These are phyloP conservation scores for Mucor saturninus DNA, from an alignment of 371 early-diverging fungal genomes.

Conservation along the genomic window DNA sequence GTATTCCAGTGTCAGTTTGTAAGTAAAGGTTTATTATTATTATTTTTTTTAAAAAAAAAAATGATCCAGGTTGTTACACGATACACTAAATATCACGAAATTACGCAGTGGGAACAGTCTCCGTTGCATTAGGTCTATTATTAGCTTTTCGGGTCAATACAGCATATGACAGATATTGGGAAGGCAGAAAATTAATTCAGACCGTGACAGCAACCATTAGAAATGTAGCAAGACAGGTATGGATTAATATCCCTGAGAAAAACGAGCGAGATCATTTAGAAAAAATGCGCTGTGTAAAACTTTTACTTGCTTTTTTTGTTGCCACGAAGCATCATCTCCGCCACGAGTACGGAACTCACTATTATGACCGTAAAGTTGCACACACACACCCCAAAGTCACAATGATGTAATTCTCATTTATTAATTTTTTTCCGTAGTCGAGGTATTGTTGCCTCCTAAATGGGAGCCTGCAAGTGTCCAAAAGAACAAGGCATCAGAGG, in stretches of 20 bases:
- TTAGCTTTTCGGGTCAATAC: slow-evolving; percentile 83
- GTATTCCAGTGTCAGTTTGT: slow-evolving; percentile 48
- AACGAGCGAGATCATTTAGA: slow-evolving; percentile 56
- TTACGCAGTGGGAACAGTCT: slow-evolving; percentile 23
- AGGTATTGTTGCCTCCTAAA: slow-evolving; percentile 50
- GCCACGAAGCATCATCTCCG: slow-evolving; percentile 78
- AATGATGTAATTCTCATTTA: slow-evolving; percentile 8
- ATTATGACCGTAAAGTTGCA: slow-evolving; percentile 46
- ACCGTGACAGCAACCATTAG: slow-evolving; percentile 62
- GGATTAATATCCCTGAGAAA: slow-evolving; percentile 63
- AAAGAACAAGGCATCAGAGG: not conserved
- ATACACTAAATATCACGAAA: not conserved
- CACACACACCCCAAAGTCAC: not conserved
- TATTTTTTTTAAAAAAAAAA: not conserved
- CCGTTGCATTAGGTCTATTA: slow-evolving; percentile 71
- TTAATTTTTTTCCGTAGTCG: slow-evolving; percentile 28
- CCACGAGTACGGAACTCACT: slow-evolving; percentile 64
- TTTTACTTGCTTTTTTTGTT: slow-evolving; percentile 71
- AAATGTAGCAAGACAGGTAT: slow-evolving; percentile 68
- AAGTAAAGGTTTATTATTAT: slow-evolving; percentile 15
- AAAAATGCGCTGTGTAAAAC: slow-evolving; percentile 73
- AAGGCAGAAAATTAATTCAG: slow-evolving; percentile 71
- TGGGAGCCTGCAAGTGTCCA: slow-evolving; percentile 32
- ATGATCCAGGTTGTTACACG: slow-evolving; percentile 1
- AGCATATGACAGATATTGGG: slow-evolving; percentile 80